A percentile compares a stretch with the other conserved stretches of the same genome.
Evolutionary conservation across 2,329 filamentous ascomycete species (phyloP).

Genomic region (Dendryphion nanum): DNA sequence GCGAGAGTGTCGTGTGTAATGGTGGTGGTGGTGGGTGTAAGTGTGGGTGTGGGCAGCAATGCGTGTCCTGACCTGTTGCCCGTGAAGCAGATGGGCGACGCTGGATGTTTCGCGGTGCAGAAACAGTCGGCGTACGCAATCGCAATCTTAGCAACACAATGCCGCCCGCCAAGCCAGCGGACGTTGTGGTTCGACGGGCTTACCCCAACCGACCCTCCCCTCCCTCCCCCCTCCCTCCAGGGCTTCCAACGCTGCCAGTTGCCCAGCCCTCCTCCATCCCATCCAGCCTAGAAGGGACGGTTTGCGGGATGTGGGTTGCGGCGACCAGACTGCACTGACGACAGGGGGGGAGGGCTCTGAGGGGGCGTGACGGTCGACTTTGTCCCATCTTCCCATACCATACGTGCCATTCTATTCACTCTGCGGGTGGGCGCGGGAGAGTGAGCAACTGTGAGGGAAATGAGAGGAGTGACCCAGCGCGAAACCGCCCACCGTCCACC

Average conservation of each 20-base stretch:
- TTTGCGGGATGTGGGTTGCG: too few relatives aligned
- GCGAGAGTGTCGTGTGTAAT: too few relatives aligned
- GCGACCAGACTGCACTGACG: too few relatives aligned
- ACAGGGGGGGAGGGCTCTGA: too few relatives aligned
- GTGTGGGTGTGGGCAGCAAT: not conserved
- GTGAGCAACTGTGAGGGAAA: constrained; percentile 26
- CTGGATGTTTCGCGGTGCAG: constrained; percentile 35
- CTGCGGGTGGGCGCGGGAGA: not conserved
- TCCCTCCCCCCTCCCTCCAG: too few relatives aligned
- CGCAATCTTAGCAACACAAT: constrained; percentile 29
- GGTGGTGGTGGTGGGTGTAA: not conserved
- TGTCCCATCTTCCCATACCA: too few relatives aligned
- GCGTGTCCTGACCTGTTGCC: too few relatives aligned
- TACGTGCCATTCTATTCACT: too few relatives aligned
- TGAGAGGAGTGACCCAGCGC: constrained; percentile 29
- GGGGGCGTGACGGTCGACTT: too few relatives aligned
- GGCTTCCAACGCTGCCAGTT: too few relatives aligned
- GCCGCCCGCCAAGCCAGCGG: constrained; percentile 22
- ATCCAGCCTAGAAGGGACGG: too few relatives aligned
- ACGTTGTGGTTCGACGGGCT: constrained; percentile 20
- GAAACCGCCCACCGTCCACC: constrained; percentile 13
- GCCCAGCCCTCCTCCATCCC: too few relatives aligned
- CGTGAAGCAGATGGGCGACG: constrained; percentile 35
- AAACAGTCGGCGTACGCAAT: constrained; percentile 20
- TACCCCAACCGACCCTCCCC: constrained; percentile 12